Base-by-base conservation (phyloP, 305 asterid genomes). In the Fraxinus platypoda region DNA sequence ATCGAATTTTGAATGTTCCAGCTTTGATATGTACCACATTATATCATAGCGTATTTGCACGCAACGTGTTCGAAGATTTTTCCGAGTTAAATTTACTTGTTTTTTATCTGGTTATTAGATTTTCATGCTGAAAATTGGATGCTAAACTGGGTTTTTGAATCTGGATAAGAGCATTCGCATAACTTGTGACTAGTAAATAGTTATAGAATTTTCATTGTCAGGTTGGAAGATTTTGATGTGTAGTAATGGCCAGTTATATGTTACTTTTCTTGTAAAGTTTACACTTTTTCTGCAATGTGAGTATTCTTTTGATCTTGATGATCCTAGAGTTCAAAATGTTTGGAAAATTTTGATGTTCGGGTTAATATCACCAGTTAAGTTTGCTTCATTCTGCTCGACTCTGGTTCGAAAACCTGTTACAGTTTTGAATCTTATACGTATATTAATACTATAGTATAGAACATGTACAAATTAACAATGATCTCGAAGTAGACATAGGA, bases 1-100 rank as follows among this genome's bases (percentile, higher is more conserved):
- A 68, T 86, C 57, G 87, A 85, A 21, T 90, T 87, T 74, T 90
- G 89, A 23, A 89, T 81, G 84, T 13, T 82, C 1, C 26, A 23
- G 17, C 17, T 62, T 23, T 57, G 68, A 49, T 49, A 15, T 49
- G n/a, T 12, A 13, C 19, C 3, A 46, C 17, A 3, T 46, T 46
- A 15, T 34, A 34, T 28, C 12, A 37, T 1, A 2, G 11, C 9
- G 38, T 79, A 9, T 46, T 62, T 41, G 75, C 8, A 13, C 49
- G 34, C 35, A 68, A 84, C 57, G 33, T 82, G 83, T 87, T 87
- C 77, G 88, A 84, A n/a, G 73, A 84, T 28, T 81, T 80, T 71
- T 31, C 84, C 73, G 59, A 84, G 43, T 74, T 62, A 74, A 68
- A 57, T n/a, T n/a, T 57, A 57, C 66, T 57, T 57, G 66, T 31